Percentiles rank a stretch among this genome's conserved stretches.
phyloP scores from a whole-genome alignment of 805 yeast species.

The Barnettozyma salicaria region DNA sequence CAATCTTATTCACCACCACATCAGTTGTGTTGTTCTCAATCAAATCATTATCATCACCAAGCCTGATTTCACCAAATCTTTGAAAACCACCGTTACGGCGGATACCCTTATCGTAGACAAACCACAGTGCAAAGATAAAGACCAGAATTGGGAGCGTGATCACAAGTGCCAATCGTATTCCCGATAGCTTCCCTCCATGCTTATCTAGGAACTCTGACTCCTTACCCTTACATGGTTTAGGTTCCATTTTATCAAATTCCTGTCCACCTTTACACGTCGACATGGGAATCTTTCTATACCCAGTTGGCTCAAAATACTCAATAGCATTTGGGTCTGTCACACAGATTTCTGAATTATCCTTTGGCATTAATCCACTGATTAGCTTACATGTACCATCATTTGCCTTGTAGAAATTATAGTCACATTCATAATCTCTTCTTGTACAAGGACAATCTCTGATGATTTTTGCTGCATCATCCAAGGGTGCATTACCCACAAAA shows the following conservation, averaged over 20 bases:
- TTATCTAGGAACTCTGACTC: slow-evolving; percentile 51
- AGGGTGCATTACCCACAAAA: slow-evolving; percentile 52
- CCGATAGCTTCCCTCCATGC: slow-evolving; percentile 44
- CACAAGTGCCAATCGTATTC: slow-evolving; percentile 46
- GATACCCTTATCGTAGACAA: slow-evolving; percentile 70
- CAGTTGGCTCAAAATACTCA: slow-evolving; percentile 84
- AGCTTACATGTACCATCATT: slow-evolving; percentile 81
- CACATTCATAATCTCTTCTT: slow-evolving; percentile 90
- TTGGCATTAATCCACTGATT: slow-evolving; percentile 61
- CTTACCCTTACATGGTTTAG: slow-evolving; percentile 87
- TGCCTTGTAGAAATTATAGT: slow-evolving; percentile 68
- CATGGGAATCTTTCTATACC: slow-evolving; percentile 80
- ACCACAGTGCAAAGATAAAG: slow-evolving; percentile 38
- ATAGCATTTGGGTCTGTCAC: slow-evolving; percentile 41
- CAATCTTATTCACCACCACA: slow-evolving; percentile 46
- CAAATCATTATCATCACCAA: slow-evolving; percentile 74
- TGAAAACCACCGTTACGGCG: slow-evolving; percentile 56
- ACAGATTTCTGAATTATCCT: slow-evolving; percentile 61
- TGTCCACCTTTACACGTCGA: slow-evolving; percentile 85
- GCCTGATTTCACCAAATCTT: slow-evolving; percentile 82
- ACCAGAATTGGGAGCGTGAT: slow-evolving; percentile 48
- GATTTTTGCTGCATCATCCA: slow-evolving; percentile 49
- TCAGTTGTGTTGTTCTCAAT: slow-evolving; percentile 50
- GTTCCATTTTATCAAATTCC: slow-evolving; percentile 55
- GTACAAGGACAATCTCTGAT: slow-evolving; percentile 75